These are phyloP conservation scores for Rhododendron mucronatum DNA, from an alignment of 148 eudicot species.

Conservation along the genomic window DNA sequence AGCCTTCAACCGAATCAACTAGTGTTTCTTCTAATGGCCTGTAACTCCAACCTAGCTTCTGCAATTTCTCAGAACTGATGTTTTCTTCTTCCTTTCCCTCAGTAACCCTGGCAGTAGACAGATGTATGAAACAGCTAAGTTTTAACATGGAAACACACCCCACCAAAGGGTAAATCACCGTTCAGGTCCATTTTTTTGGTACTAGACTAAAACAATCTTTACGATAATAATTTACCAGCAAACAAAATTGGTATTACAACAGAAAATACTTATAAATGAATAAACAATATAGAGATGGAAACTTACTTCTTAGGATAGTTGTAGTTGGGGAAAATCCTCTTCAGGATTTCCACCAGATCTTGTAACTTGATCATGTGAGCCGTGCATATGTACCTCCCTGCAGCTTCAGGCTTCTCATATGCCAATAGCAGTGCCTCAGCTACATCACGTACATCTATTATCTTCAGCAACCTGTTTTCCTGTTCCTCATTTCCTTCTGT, in stretches of 20 bases:
- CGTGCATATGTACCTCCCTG: slow-evolving; percentile 69
- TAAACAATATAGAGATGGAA: background rate
- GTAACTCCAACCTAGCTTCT: slow-evolving; percentile 33
- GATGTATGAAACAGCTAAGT: background rate
- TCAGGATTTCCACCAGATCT: slow-evolving; percentile 47
- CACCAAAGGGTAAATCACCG: background rate
- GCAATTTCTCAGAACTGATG: slow-evolving; percentile 29
- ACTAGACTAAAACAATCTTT: too few relatives aligned
- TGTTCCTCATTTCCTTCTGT: slow-evolving; percentile 45
- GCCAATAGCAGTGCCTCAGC: slow-evolving; percentile 60
- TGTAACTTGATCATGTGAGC: slow-evolving; percentile 29
- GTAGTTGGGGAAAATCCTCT: slow-evolving; percentile 25
- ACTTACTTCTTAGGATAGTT: slow-evolving; percentile 44
- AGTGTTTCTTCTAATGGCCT: slow-evolving; percentile 39
- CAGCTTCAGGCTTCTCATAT: slow-evolving; percentile 71
- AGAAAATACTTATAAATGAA: background rate
- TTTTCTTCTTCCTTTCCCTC: slow-evolving; percentile 12
- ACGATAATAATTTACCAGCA: background rate
- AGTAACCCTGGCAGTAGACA: slow-evolving; percentile 22
- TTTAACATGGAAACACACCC: background rate
- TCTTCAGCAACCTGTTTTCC: slow-evolving; percentile 38
- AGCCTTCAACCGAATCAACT: slow-evolving; percentile 24
- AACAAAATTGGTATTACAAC: background rate
- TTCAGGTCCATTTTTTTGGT: background rate
- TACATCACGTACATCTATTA: slow-evolving; percentile 82